phyloP scores from a whole-genome alignment of 2,329 filamentous ascomycete species.

The Calonectria hawksworthii region DNA sequence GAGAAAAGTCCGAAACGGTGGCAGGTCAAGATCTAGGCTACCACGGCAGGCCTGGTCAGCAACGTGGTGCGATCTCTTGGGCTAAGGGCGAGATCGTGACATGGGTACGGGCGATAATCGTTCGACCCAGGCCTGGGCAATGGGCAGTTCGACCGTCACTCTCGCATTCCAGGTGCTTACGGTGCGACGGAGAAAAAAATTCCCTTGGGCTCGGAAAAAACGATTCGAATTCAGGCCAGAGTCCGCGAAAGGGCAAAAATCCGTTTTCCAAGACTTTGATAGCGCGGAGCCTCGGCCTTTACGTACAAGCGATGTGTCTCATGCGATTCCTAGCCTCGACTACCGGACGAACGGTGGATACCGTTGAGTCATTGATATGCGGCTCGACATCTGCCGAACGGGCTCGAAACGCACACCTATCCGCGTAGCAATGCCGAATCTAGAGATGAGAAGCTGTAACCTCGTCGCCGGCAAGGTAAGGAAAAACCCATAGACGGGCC shows the following conservation, averaged over 20 bases:
- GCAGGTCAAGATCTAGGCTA: conserved; percentile 33
- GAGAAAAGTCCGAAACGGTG: conserved; percentile 17
- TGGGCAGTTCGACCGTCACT: conserved; percentile 23
- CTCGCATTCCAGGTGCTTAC: not conserved
- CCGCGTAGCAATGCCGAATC: not conserved
- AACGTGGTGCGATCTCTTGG: conserved; percentile 43
- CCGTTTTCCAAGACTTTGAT: not conserved
- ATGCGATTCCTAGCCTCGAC: conserved; percentile 20
- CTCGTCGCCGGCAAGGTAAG: no score
- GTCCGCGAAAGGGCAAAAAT: conserved; percentile 4
- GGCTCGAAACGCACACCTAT: conserved; percentile 39
- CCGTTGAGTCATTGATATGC: conserved; percentile 26
- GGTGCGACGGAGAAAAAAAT: conserved; percentile 19
- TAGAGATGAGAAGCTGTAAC: conserved; percentile 6
- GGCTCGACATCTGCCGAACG: conserved; percentile 33
- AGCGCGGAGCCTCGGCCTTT: conserved; percentile 2
- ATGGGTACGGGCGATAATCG: conserved; percentile 36
- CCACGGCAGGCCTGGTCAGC: conserved; percentile 25
- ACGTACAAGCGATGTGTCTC: conserved; percentile 14
- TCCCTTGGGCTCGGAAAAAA: not conserved
- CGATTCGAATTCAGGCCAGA: conserved; percentile 20
- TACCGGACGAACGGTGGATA: conserved; percentile 36
- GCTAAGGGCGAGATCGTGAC: conserved; percentile 32
- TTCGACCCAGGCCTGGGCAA: conserved; percentile 38
- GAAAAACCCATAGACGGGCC: not conserved